These are phyloP conservation scores for Podochytrium sp. DNA, from an alignment of 192 early-diverging fungal species.

Conservation along the genomic window DNA sequence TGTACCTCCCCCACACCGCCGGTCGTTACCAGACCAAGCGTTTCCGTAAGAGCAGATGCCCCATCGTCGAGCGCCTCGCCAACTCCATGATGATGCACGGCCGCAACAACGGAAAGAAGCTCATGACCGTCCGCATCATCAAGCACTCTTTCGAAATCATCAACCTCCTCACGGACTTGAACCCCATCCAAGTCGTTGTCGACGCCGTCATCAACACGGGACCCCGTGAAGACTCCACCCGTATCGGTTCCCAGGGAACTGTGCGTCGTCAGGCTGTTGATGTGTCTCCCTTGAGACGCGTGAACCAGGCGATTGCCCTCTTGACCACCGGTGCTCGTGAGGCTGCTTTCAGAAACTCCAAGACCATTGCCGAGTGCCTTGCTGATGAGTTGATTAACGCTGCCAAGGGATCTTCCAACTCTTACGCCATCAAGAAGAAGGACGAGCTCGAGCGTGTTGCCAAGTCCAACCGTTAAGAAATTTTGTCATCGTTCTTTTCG, in stretches of 20 bases:
- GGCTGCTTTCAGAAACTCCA: slow-evolving; percentile 99
- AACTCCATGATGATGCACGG: slow-evolving; percentile 99
- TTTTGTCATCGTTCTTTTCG: too few relatives aligned
- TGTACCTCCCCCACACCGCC: slow-evolving; percentile 98
- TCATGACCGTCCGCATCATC: slow-evolving; percentile 97
- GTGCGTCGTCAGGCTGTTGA: slow-evolving; percentile 99
- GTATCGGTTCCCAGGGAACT: slow-evolving; percentile 96
- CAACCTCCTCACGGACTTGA: slow-evolving; percentile 95
- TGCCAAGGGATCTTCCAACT: slow-evolving; percentile 94
- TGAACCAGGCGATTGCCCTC: slow-evolving; percentile 94
- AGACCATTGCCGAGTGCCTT: slow-evolving; percentile 99
- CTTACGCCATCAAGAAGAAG: slow-evolving; percentile 99
- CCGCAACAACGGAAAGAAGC: slow-evolving; percentile 99
- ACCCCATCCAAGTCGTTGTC: slow-evolving; percentile 97
- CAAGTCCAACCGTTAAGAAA: slow-evolving; percentile 54
- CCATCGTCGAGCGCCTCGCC: slow-evolving; percentile 96
- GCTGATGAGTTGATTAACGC: slow-evolving; percentile 99
- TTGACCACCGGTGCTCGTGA: slow-evolving; percentile 97
- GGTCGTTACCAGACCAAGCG: slow-evolving; percentile 96
- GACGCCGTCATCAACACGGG: slow-evolving; percentile 99
- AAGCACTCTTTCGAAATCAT: slow-evolving; percentile 99
- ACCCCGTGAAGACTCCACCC: slow-evolving; percentile 98
- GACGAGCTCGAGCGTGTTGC: slow-evolving; percentile 95
- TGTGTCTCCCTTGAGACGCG: slow-evolving; percentile 96
- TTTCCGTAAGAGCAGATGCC: slow-evolving; percentile 99